Evolutionary conservation across 192 early-diverging fungal species (phyloP).

Genomic region (Linnemannia zychae): DNA sequence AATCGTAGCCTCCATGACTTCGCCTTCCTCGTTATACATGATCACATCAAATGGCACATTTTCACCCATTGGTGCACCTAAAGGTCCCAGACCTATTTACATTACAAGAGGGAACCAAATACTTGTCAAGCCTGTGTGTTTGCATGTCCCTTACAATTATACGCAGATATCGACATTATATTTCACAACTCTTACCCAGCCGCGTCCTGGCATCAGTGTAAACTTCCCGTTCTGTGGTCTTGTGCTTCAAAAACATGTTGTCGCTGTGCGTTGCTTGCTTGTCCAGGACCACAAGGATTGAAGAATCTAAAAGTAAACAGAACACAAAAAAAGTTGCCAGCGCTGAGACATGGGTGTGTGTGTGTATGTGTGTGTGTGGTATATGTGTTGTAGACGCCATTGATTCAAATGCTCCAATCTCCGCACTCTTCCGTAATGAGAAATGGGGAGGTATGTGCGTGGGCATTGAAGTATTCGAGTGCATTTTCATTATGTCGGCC

Average conservation of each 20-base stretch:
- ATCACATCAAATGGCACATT: conserved; percentile 64
- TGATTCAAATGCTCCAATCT: background rate
- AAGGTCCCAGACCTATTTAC: conserved; percentile 22
- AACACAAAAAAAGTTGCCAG: background rate
- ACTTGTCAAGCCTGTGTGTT: no score
- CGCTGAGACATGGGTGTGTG: background rate
- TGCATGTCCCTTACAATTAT: no score
- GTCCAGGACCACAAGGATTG: conserved; percentile 58
- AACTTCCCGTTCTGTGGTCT: conserved; percentile 65
- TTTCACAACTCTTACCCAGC: conserved; percentile 6
- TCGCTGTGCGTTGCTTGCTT: conserved; percentile 35
- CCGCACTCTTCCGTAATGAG: background rate
- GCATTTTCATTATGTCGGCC: no score
- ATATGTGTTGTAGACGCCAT: background rate
- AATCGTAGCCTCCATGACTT: conserved; percentile 69
- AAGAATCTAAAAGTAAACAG: conserved; percentile 8
- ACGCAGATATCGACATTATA: background rate
- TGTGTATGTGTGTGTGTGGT: no score
- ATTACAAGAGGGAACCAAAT: background rate
- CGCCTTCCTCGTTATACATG: conserved; percentile 60
- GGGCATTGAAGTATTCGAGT: background rate
- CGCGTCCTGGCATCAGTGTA: conserved; percentile 64
- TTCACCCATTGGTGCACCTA: conserved; percentile 12
- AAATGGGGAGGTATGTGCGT: background rate
- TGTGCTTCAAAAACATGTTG: conserved; percentile 63